phyloP scores from a whole-genome alignment of 2,329 filamentous ascomycete genomes.

The Talaromyces atroroseus region DNA sequence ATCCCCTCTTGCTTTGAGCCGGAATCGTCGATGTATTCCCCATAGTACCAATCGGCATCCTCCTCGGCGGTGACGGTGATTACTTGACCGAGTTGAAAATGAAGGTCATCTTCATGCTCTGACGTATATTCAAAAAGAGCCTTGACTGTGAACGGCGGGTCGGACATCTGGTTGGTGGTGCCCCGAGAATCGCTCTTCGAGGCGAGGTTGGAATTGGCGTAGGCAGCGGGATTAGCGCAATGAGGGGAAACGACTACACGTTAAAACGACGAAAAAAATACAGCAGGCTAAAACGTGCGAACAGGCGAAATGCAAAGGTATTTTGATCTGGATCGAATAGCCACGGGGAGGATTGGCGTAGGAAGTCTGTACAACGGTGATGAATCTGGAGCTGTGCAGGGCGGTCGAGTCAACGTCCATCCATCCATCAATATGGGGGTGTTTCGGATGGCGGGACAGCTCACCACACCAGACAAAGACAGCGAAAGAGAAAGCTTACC shows the following conservation, averaged over 20 bases:
- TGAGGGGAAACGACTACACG: constrained; percentile 13
- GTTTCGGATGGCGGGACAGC: constrained; percentile 7
- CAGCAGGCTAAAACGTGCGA: neutral
- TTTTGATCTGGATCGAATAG: neutral
- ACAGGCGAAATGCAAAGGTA: neutral
- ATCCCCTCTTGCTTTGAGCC: constrained; percentile 77
- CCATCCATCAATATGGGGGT: neutral
- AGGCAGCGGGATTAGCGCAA: constrained; percentile 13
- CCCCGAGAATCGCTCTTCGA: constrained; percentile 14
- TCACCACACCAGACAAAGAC: neutral
- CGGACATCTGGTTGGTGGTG: constrained; percentile 55
- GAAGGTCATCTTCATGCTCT: constrained; percentile 89
- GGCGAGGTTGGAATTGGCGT: constrained; percentile 2
- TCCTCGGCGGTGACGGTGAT: constrained; percentile 92
- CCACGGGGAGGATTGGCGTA: neutral
- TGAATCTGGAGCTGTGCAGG: neutral
- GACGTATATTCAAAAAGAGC: constrained; percentile 93
- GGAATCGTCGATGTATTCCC: constrained; percentile 73
- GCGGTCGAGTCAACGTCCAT: constrained; percentile 1
- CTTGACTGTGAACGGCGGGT: constrained; percentile 82
- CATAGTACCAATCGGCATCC: constrained; percentile 88
- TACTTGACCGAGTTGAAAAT: constrained; percentile 77
- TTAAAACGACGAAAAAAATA: neutral
- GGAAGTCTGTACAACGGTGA: neutral
- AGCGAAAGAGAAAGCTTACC: constrained; percentile 1